phyloP scores from a whole-genome alignment of 106 monocot genomes.

The Gastrodia elata region DNA sequence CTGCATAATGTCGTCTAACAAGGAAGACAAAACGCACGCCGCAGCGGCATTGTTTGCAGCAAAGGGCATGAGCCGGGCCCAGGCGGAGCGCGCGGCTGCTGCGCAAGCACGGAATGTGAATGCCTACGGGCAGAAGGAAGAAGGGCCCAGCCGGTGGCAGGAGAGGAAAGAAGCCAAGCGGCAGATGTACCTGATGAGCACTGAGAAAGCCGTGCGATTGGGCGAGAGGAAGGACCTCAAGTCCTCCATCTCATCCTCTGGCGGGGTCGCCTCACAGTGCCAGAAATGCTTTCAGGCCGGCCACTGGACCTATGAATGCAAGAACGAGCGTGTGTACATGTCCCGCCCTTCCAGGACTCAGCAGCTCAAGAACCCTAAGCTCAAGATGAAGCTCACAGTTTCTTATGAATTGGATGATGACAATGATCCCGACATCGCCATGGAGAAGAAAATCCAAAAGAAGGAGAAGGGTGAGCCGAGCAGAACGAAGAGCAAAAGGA shows the following conservation, averaged over 20 bases:
- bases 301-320: constrained; percentile 98
- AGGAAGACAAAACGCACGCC: constrained; percentile 70
- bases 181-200: constrained; percentile 99
- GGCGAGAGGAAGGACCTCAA: constrained; percentile 78
- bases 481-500: constrained; percentile 60
- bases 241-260: constrained; percentile 21
- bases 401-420: constrained; percentile 65
- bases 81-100: constrained; percentile 84
- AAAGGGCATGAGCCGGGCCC: constrained; percentile 87
- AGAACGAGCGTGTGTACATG: constrained; percentile 92
- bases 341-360: constrained; percentile 83
- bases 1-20: constrained; percentile 66
- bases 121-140: constrained; percentile 99
- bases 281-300: constrained; percentile 91
- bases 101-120: constrained; percentile 88
- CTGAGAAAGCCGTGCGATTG: constrained; percentile 86
- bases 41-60: constrained; percentile 71
- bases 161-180: constrained; percentile 94
- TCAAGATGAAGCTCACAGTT: constrained; percentile 42
- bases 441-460: constrained; percentile 13
- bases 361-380: constrained; percentile 76
- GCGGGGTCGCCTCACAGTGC: constrained; percentile 47
- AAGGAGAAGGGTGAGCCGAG: constrained; percentile 22
- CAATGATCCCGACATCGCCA: constrained; percentile 27
- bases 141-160: constrained; percentile 97